Evolutionary conservation across 2,329 filamentous ascomycete species (phyloP), one percentile per base, ranked within the genome.

Genomic region (Ascochyta koolunga): DNA sequence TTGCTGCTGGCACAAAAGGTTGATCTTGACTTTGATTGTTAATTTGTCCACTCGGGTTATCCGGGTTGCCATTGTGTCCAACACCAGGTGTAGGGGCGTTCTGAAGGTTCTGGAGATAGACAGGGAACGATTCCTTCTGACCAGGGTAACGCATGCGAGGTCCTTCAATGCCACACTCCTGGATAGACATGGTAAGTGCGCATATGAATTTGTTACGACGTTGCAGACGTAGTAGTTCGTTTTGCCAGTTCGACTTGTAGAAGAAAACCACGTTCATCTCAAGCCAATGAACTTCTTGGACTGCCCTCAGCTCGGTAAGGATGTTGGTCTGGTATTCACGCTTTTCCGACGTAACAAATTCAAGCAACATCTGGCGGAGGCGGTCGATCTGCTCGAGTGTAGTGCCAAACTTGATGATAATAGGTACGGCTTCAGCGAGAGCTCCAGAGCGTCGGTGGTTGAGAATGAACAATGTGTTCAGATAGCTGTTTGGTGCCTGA

Each of bases 161-260:
- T 49, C 90, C 90, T 80, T 96, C 89, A 71, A 96, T 95, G 53
- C 91, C 91, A 45, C 93, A 82, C 50, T 91, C 86, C 57, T 89
- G 84, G 80, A 97, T 92, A 50, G 90, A 86, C 32, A 89, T 81
- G 89, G 96, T 96, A 68, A 98, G 80, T 58, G 95, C 91, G 60
- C 89, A 92, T 61, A 96, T 92, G 75, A 98, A 96, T 71, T 93
- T 95, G 81, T 97, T 97, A 67, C 95, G 90, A 16, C 93, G 86
- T 64, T 89, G 90, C 2, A 98, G 83, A 77, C 93, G 92, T 21
- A 97, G 82, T 38, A 96, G 81, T 72, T 98, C 93, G 71, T 97
- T 97, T 72, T 98, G 93, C 85, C 90, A 97, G 74, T 93, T 97
- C 54, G 89, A 91, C 76, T 97, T 97, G 83, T 97, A 96, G 80